phyloP scores from a whole-genome alignment of 345 rosid species.

The Eucalyptus cladocalyx region DNA sequence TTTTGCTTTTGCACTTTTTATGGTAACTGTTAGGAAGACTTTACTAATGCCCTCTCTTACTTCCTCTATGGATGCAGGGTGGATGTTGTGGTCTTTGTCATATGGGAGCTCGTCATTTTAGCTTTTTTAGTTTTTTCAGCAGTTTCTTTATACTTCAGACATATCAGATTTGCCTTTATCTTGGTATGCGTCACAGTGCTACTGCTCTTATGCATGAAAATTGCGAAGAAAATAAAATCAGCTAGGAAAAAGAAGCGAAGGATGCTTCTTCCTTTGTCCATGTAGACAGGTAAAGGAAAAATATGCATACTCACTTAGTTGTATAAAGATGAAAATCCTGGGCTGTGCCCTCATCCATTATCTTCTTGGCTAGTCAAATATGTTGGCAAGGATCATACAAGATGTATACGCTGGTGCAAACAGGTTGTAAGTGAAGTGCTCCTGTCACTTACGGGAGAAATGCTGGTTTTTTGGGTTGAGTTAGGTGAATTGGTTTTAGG shows the following conservation, averaged over 20 bases:
- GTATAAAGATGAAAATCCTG: background rate
- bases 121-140: slow-evolving; percentile 92
- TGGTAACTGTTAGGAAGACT: background rate
- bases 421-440: background rate
- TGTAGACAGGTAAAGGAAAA: slow-evolving; percentile 19
- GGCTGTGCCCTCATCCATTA: background rate
- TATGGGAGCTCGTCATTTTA: slow-evolving; percentile 85
- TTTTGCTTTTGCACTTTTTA: background rate
- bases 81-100: slow-evolving; percentile 78
- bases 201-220: slow-evolving; percentile 70
- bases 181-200: slow-evolving; percentile 60
- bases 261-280: slow-evolving; percentile 97
- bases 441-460: background rate
- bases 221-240: slow-evolving; percentile 69
- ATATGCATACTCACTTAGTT: background rate
- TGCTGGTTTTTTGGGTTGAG: background rate
- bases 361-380: background rate
- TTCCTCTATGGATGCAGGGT: slow-evolving; percentile 50
- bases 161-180: slow-evolving; percentile 55
- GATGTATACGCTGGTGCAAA: background rate
- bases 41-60: background rate
- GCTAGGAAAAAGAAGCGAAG: slow-evolving; percentile 86
- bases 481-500: background rate
- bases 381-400: background rate
- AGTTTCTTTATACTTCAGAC: slow-evolving; percentile 77